Evolutionary conservation across 768 basidiomycete species (phyloP).

Genomic region (Baorangia bicolor): DNA sequence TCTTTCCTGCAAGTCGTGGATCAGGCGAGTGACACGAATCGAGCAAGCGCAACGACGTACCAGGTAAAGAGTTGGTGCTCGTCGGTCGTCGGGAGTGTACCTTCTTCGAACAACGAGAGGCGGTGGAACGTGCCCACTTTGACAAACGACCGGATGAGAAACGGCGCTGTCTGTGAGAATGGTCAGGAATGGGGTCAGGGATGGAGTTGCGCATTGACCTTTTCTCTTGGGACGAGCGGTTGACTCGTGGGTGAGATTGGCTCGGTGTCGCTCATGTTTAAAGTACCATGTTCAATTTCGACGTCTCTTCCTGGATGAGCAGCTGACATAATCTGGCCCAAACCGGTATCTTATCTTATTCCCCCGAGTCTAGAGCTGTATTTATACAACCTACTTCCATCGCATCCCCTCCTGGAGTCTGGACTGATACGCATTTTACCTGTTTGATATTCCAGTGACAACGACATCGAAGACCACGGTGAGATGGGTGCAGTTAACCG

Average conservation of each 20-base stretch:
- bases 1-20: conserved; percentile 58
- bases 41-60: conserved; percentile 37
- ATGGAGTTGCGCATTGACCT: conserved; percentile 33
- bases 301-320: background rate
- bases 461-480: too few relatives aligned
- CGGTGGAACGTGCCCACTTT: conserved; percentile 81
- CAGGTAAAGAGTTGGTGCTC: conserved; percentile 84
- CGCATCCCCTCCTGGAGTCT: too few relatives aligned
- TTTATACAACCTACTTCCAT: too few relatives aligned
- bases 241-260: conserved; percentile 44
- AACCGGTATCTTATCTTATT: background rate
- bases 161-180: conserved; percentile 63
- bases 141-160: conserved; percentile 78
- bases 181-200: background rate
- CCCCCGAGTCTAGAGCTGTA: too few relatives aligned
- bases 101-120: conserved; percentile 72
- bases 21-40: background rate
- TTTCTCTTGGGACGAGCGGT: conserved; percentile 55
- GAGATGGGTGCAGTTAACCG: too few relatives aligned
- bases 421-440: too few relatives aligned
- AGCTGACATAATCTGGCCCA: background rate
- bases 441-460: too few relatives aligned
- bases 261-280: conserved; percentile 37
- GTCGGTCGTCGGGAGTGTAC: conserved; percentile 71
- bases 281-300: background rate